Evolutionary conservation across 2,329 filamentous ascomycete genomes (phyloP), one percentile per base, ranked within the genome.

Genomic region (Tolypocladium endophyticum): DNA sequence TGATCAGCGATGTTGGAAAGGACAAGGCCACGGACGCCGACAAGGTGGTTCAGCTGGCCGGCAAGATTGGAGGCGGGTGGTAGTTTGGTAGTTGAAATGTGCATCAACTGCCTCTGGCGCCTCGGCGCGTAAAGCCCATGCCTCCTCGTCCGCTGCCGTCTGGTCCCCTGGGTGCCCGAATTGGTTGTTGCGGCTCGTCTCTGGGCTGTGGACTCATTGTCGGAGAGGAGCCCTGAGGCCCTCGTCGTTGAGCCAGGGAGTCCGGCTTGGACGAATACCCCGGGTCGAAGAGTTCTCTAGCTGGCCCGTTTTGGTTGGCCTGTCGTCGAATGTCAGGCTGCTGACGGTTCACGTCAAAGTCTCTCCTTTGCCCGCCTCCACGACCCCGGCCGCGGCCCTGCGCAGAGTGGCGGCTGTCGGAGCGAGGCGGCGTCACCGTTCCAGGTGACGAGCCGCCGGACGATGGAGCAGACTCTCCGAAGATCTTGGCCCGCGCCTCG

Each of bases 1-100:
- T 99, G 28, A 87, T 97, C 68, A 97, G 93, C 76, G 91, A 97
- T 71, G 91, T 99, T 52, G 94, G 94, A 57, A 96, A 94, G 76
- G 81, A 83, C 64, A 77, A 82, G 71, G 69, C 79, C 73, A 78
- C 80, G 61, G 88, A 92, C 70, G 87, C 89, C 52, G 89, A 95
- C 69, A 84, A 87, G 61, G 92, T 96, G 47, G 88, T 92, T 61
- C 91, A 94, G 69, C 80, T 99, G 69, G 93, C 93, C 55, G 87
- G 91, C 59, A 94, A 92, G 74, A 89, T 92, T 67, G 94, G 92
- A 58, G 94, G 94, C 58, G 94, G 94, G 30, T 99, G 94, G 94
- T 97, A 81, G 72, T 61, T 59, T 61, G 61, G 59, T 64, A 62
- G 64, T 69, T 65, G 65, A 41, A 39, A 1, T 25, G 55, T 18